Base-by-base conservation (phyloP, 179 eudicot genomes). In the Silene noctiflora region DNA sequence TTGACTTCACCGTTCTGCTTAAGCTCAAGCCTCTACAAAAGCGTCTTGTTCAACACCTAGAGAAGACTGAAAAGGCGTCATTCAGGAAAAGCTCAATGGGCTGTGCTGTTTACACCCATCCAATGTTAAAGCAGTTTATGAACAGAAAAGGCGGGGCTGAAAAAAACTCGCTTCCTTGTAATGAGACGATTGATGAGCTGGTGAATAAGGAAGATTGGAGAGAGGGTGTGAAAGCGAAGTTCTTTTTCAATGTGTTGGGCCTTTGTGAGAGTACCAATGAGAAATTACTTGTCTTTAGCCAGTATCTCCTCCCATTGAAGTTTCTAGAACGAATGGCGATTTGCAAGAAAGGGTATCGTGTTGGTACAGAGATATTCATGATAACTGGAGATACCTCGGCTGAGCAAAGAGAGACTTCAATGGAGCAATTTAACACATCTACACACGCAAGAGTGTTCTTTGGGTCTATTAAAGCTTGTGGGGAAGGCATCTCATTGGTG, bases 401-500 rank as follows among this genome's bases (percentile, higher is more conserved):
- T 13, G 97, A 92, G 53, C 81, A 74, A 24, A 86, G 97, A 22
- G 98, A 94, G 71, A 56, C 66, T 71, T 78, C 89, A 7, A 89
- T 91, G 96, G 98, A 92, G 4, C 77, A 29, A 25, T 94, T 92
- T 71, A 94, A 94, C 82, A 84, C 72, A 19, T 92, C 98, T 19
- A 51, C 91, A 3, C 88, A 88, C 24, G 89, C 98, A 35, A 74
- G 82, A 60, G 91, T 94, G 9, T 88, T 94, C 68, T 94, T 94
- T 73, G 98, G 98, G 11, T 94, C 97, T 0, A 93, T 94, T 24
- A 94, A 84, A 83, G 97, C 98, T 20, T 94, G 98, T 79, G 97
- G 98, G 14, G 97, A 94, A 83, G 98, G 98, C 20, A 94, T 94
- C n/a, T 94, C 98, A 66, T 85, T 94, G 16, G 97, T 94, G 10